phyloP scores from a whole-genome alignment of 1,139 yeast genomes.

The Blastobotrys arbuscula region DNA sequence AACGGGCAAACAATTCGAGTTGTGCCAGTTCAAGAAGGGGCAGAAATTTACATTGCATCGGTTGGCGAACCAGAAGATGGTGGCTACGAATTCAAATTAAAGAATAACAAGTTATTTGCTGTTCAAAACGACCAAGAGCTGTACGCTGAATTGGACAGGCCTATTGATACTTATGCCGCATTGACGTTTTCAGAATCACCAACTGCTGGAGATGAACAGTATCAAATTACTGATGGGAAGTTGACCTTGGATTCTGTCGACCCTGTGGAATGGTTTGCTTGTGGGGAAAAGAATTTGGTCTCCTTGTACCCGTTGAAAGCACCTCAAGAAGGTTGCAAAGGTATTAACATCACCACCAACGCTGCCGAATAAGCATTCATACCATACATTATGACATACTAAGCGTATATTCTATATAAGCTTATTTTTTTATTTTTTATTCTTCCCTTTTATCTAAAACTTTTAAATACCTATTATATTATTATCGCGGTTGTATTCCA shows the following conservation, averaged over 20 bases:
- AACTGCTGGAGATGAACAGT: constrained; percentile 2
- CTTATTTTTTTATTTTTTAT: no score
- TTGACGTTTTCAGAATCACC: constrained; percentile 2
- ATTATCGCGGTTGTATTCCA: no score
- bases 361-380: no score
- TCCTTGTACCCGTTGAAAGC: constrained; percentile 9
- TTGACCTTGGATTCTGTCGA: background rate
- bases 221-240: constrained; percentile 1
- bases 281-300: constrained; percentile 4
- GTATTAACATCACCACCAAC: constrained; percentile 5
- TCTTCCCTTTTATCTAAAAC: no score
- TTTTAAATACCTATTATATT: no score
- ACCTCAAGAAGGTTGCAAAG: constrained; percentile 10
- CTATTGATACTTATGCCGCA: constrained; percentile 10
- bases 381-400: no score
- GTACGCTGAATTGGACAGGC: constrained; percentile 7
- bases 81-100: background rate
- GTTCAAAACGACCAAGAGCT: background rate
- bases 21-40: background rate
- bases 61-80: constrained; percentile 4
- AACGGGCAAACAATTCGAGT: constrained; percentile 1
- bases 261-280: constrained; percentile 9
- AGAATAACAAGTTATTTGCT: background rate
- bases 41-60: constrained; percentile 3
- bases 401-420: no score